phyloP scores from a whole-genome alignment of 768 basidiomycete species.

The Suillus subluteus region DNA sequence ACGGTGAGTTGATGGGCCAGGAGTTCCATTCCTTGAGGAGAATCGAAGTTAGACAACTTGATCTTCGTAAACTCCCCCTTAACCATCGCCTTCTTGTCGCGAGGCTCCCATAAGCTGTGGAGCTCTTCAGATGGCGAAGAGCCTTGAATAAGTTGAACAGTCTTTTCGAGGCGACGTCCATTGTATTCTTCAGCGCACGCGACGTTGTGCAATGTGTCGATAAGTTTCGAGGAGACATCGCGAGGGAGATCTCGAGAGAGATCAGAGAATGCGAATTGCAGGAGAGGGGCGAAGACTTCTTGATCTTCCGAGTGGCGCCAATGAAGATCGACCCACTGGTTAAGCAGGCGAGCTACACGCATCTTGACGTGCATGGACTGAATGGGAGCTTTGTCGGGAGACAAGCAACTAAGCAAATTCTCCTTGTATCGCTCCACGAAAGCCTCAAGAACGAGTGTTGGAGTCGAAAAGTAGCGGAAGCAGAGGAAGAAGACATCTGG shows the following conservation, averaged over 20 bases:
- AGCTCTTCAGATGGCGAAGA: slow-evolving; percentile 24
- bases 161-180: slow-evolving; percentile 32
- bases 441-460: slow-evolving; percentile 46
- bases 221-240: slow-evolving; percentile 29
- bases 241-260: slow-evolving; percentile 35
- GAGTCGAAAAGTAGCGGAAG: slow-evolving; percentile 69
- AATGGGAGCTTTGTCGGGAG: slow-evolving; percentile 37
- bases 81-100: slow-evolving; percentile 32
- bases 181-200: slow-evolving; percentile 25
- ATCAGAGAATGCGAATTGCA: slow-evolving; percentile 34
- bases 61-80: slow-evolving; percentile 30
- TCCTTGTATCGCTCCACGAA: slow-evolving; percentile 56
- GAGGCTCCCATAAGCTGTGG: slow-evolving; percentile 29
- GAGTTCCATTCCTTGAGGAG: slow-evolving; percentile 41
- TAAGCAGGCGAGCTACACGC: slow-evolving; percentile 61
- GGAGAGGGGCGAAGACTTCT: slow-evolving; percentile 34
- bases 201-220: slow-evolving; percentile 34
- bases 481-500: slow-evolving; percentile 64
- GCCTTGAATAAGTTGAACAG: slow-evolving; percentile 26
- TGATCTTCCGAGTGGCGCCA: slow-evolving; percentile 63
- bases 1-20: slow-evolving; percentile 51
- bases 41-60: slow-evolving; percentile 39
- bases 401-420: slow-evolving; percentile 18
- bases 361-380: slow-evolving; percentile 55
- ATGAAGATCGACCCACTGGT: slow-evolving; percentile 72